Percentiles rank a stretch among this genome's conserved stretches.
Evolutionary conservation across 2,329 filamentous ascomycete genomes (phyloP).

Genomic region (Fusarium dimerum): DNA sequence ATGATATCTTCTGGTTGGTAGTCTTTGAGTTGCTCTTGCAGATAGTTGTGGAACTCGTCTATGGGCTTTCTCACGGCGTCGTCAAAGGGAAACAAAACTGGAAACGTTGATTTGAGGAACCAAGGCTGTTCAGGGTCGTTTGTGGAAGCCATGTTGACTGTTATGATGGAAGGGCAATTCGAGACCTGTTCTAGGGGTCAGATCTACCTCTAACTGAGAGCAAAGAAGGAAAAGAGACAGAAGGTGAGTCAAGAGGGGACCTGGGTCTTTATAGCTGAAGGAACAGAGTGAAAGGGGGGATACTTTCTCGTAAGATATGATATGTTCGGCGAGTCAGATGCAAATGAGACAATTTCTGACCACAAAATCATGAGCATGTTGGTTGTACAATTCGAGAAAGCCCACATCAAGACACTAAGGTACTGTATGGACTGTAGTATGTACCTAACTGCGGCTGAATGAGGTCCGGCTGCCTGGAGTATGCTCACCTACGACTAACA

Average conservation of each 20-base stretch:
- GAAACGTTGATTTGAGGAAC: conserved; percentile 41
- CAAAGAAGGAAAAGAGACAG: background rate
- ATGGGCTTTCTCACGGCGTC: conserved; percentile 35
- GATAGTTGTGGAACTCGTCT: conserved; percentile 36
- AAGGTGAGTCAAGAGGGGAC: too few species aligned
- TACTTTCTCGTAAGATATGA: too few species aligned
- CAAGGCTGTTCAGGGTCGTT: conserved; percentile 31
- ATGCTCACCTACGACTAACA: background rate
- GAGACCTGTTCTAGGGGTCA: background rate
- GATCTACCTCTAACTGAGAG: background rate
- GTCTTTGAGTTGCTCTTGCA: conserved; percentile 28
- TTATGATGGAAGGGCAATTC: background rate
- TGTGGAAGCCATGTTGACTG: conserved; percentile 21
- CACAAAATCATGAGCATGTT: too few species aligned
- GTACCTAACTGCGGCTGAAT: background rate
- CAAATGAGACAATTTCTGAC: too few species aligned
- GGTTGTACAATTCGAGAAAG: too few species aligned
- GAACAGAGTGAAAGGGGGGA: too few species aligned
- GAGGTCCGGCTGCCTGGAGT: background rate
- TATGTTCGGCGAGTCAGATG: too few species aligned
- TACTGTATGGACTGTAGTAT: too few species aligned
- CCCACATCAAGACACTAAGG: too few species aligned
- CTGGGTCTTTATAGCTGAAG: too few species aligned
- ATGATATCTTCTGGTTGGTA: conserved; percentile 1
- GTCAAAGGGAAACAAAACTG: conserved; percentile 40